phyloP scores from a whole-genome alignment of 805 yeast species.

The Metahyphopichia silvanorum region DNA sequence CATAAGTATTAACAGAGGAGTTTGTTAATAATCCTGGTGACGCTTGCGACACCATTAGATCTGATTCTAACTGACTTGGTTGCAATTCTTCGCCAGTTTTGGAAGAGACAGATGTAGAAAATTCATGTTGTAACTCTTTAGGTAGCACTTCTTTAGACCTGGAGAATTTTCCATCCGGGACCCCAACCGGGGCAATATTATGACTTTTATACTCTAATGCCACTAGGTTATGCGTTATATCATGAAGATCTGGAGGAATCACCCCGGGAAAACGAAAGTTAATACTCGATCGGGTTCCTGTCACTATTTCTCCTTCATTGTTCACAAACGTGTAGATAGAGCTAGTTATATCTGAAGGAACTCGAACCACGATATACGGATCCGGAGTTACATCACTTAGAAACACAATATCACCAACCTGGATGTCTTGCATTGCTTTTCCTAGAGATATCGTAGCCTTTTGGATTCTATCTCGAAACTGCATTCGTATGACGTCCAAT shows the following conservation, averaged over 20 bases:
- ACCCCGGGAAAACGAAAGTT: slow-evolving; percentile 53
- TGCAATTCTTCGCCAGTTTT: slow-evolving; percentile 4
- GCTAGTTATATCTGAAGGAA: slow-evolving; percentile 48
- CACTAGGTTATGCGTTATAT: slow-evolving; percentile 18
- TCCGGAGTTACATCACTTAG: slow-evolving; percentile 42
- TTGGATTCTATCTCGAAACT: slow-evolving; percentile 4
- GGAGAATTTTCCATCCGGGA: slow-evolving; percentile 28
- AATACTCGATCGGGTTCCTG: slow-evolving; percentile 43
- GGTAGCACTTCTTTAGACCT: slow-evolving; percentile 19
- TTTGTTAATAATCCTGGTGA: slow-evolving; percentile 30
- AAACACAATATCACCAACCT: slow-evolving; percentile 64
- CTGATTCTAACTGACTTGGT: slow-evolving; percentile 14
- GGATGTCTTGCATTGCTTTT: slow-evolving; percentile 18
- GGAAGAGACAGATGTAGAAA: neutral
- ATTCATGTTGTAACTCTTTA: slow-evolving; percentile 8
- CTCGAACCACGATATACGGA: slow-evolving; percentile 51
- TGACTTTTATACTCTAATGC: slow-evolving; percentile 26
- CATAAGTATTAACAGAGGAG: slow-evolving; percentile 31
- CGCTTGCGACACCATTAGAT: slow-evolving; percentile 32
- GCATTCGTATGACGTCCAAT: neutral
- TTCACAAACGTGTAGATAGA: slow-evolving; percentile 56
- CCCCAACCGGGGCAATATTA: slow-evolving; percentile 37
- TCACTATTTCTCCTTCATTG: slow-evolving; percentile 54
- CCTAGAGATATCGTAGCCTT: slow-evolving; percentile 14
- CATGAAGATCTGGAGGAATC: slow-evolving; percentile 29